phyloP scores from a whole-genome alignment of 2,329 filamentous ascomycete species.

The Pseudogymnoascus sp. region DNA sequence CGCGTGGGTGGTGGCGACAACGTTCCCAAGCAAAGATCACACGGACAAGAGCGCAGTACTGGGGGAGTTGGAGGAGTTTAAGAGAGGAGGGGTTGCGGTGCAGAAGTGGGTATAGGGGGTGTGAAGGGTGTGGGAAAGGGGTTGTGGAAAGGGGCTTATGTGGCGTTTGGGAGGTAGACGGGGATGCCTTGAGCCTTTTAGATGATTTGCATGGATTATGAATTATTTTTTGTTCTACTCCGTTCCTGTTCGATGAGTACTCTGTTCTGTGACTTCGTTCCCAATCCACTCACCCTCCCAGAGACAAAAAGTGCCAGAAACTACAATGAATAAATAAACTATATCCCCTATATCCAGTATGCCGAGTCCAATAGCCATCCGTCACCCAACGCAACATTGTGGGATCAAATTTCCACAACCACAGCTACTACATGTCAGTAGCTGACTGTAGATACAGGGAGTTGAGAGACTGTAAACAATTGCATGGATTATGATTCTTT shows the following conservation, averaged over 20 bases:
- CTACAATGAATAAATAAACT: not conserved
- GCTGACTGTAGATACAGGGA: too few species aligned
- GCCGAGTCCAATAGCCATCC: not conserved
- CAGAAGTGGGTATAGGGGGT: slow-evolving; percentile 41
- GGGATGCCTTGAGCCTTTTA: not conserved
- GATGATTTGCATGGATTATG: slow-evolving; percentile 4
- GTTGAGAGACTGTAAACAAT: too few species aligned
- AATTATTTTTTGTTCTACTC: not conserved
- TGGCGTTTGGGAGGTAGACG: slow-evolving; percentile 2
- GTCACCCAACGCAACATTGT: too few species aligned
- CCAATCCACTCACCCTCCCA: not conserved
- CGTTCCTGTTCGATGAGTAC: not conserved
- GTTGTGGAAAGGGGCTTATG: not conserved
- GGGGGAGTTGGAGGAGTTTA: slow-evolving; percentile 56
- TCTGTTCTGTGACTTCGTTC: not conserved
- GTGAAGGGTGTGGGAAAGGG: not conserved
- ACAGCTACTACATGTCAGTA: too few species aligned
- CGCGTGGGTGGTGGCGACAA: slow-evolving; percentile 70
- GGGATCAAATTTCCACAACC: too few species aligned
- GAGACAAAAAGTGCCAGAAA: not conserved
- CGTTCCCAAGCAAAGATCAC: slow-evolving; percentile 75
- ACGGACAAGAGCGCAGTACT: slow-evolving; percentile 54
- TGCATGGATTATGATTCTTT: too few species aligned
- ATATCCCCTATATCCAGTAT: not conserved
- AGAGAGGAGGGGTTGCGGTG: slow-evolving; percentile 55